Evolutionary conservation across 495 filamentous ascomycete genomes (phyloP).

Genomic region (Clavariopsis aquatica): DNA sequence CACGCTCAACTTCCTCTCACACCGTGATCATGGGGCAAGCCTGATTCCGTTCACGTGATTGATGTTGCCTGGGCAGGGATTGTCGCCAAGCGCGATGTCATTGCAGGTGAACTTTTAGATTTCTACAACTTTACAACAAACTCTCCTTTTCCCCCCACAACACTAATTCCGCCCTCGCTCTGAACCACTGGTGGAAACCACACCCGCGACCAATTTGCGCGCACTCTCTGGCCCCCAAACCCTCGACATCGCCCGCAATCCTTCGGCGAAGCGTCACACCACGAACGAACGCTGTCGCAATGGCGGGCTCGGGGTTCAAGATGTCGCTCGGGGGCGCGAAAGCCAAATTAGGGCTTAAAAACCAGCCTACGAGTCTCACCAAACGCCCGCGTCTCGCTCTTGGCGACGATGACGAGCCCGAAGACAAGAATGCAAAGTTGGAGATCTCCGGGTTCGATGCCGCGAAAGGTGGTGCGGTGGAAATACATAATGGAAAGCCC

Average conservation of each 20-base stretch:
- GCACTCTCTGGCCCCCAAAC: no score
- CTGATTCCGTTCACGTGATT: background rate
- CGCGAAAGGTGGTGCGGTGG: constrained; percentile 28
- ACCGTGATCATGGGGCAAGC: no score
- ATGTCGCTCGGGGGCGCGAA: constrained; percentile 27
- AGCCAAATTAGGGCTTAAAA: constrained; percentile 16
- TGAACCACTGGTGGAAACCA: background rate
- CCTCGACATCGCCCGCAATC: background rate
- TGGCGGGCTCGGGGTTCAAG: constrained; percentile 30
- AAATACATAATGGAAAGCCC: constrained; percentile 7
- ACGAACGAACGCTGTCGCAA: background rate
- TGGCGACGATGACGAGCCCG: constrained; percentile 33
- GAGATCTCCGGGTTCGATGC: constrained; percentile 30
- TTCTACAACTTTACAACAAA: background rate
- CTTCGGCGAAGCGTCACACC: background rate
- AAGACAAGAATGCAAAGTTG: background rate
- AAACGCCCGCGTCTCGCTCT: constrained; percentile 27
- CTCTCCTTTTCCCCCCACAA: background rate
- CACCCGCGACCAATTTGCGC: background rate
- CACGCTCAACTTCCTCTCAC: no score
- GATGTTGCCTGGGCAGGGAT: constrained; percentile 5
- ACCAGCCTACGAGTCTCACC: background rate
- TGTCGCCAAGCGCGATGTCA: constrained; percentile 19
- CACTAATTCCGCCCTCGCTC: no score
- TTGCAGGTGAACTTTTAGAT: constrained; percentile 5